Evolutionary conservation across 2,329 filamentous ascomycete species (phyloP).

Genomic region (Ceratocystis papillata): DNA sequence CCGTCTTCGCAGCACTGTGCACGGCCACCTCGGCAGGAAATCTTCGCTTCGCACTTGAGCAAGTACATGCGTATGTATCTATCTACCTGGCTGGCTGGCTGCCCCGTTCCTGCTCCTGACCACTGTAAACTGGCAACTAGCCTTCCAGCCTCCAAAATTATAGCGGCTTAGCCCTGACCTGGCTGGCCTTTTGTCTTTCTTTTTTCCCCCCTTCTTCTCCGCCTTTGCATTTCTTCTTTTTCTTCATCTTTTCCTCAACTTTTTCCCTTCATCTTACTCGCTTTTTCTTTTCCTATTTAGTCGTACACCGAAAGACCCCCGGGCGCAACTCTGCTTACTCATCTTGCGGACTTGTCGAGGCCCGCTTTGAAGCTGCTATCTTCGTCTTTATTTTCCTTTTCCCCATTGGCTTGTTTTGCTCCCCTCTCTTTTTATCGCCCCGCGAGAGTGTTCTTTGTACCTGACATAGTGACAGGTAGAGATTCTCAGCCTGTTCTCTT

Average conservation of each 20-base stretch:
- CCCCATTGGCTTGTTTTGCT: slow-evolving; percentile 25
- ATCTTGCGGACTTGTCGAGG: not conserved
- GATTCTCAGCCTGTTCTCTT: not conserved
- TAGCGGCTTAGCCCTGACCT: slow-evolving; percentile 5
- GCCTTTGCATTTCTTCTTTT: slow-evolving; percentile 15
- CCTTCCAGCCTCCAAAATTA: slow-evolving; percentile 15
- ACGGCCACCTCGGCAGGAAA: not conserved
- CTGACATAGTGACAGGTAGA: slow-evolving; percentile 6
- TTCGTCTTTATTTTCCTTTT: slow-evolving; percentile 1
- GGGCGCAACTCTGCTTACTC: slow-evolving; percentile 13
- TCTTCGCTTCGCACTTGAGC: too few species aligned
- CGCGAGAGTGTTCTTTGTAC: not conserved
- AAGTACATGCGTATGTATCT: not conserved
- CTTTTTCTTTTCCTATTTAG: slow-evolving; percentile 26
- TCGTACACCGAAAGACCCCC: slow-evolving; percentile 6
- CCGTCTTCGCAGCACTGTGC: not conserved
- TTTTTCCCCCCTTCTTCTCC: slow-evolving; percentile 11
- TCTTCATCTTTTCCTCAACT: slow-evolving; percentile 14
- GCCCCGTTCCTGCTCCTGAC: not conserved
- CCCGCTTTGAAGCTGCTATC: not conserved
- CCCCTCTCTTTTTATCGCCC: slow-evolving; percentile 24
- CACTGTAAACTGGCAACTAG: not conserved
- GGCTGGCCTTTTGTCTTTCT: slow-evolving; percentile 15
- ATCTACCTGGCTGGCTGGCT: not conserved
- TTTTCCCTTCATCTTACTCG: not conserved